phyloP scores from a whole-genome alignment of 2,329 filamentous ascomycete genomes.

The Fusarium longipes region DNA sequence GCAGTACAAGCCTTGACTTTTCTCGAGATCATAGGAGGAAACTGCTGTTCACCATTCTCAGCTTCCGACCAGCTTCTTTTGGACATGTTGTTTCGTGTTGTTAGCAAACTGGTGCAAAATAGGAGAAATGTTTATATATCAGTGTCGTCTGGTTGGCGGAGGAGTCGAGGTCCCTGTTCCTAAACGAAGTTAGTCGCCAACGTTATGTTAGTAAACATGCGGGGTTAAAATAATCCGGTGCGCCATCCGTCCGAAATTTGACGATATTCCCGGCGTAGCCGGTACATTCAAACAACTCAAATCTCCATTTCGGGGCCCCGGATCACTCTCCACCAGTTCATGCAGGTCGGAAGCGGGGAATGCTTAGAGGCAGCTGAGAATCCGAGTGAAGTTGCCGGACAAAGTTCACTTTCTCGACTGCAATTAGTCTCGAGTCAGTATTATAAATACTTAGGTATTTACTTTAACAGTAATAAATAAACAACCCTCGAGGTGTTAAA shows the following conservation, averaged over 20 bases:
- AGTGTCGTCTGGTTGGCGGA: constrained; percentile 25
- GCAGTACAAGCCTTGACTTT: constrained; percentile 56
- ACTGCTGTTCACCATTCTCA: constrained; percentile 20
- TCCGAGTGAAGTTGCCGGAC: neutral
- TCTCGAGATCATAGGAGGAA: constrained; percentile 50
- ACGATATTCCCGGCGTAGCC: neutral
- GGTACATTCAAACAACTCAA: neutral
- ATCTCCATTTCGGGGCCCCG: neutral
- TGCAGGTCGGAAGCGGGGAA: neutral
- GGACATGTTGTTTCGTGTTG: constrained; percentile 8
- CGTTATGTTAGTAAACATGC: constrained; percentile 3
- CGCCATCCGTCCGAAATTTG: constrained; percentile 3
- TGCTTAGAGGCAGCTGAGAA: neutral
- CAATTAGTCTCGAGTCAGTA: neutral
- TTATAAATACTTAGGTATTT: too few species aligned
- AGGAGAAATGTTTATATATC: constrained; percentile 17
- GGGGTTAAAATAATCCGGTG: constrained; percentile 35
- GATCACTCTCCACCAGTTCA: neutral
- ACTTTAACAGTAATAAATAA: too few species aligned
- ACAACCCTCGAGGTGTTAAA: too few species aligned
- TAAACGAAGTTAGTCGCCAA: constrained; percentile 9
- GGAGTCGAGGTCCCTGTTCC: neutral
- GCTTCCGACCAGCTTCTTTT: constrained; percentile 34
- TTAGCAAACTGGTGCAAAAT: neutral
- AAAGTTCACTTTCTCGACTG: neutral